phyloP scores from a whole-genome alignment of 73 alveolate species.

The Paramecium tetraurelia region DNA sequence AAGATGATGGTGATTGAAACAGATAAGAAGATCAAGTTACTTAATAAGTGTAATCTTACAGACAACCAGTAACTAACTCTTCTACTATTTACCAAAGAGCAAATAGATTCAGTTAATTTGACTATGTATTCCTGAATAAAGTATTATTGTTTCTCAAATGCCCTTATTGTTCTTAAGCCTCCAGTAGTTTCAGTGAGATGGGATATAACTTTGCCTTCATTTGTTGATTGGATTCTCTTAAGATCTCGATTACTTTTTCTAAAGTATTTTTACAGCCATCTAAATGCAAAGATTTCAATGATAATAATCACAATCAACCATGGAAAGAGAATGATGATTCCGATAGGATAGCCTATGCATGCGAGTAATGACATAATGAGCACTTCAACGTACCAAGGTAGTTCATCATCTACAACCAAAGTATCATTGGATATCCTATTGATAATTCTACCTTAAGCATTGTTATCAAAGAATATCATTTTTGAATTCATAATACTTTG shows the following conservation, averaged over 20 bases:
- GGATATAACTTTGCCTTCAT: slow-evolving; percentile 41
- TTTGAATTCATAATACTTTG: slow-evolving; percentile 40
- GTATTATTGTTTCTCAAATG: slow-evolving; percentile 34
- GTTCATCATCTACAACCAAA: slow-evolving; percentile 38
- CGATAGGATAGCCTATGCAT: slow-evolving; percentile 52
- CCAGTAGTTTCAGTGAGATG: slow-evolving; percentile 51
- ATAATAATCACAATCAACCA: slow-evolving; percentile 44
- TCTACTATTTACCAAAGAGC: slow-evolving; percentile 33
- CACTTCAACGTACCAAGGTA: slow-evolving; percentile 46
- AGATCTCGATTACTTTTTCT: slow-evolving; percentile 57
- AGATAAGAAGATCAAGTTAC: slow-evolving; percentile 47
- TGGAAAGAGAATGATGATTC: slow-evolving; percentile 44
- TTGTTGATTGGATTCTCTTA: slow-evolving; percentile 54
- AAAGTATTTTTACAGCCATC: not conserved
- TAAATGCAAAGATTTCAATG: not conserved
- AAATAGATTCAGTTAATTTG: slow-evolving; percentile 36
- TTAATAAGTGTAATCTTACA: slow-evolving; percentile 52
- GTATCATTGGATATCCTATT: slow-evolving; percentile 61
- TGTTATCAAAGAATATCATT: slow-evolving; percentile 60
- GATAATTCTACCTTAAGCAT: slow-evolving; percentile 57
- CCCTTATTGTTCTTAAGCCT: slow-evolving; percentile 52
- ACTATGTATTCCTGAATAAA: slow-evolving; percentile 43
- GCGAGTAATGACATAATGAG: not conserved
- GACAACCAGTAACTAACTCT: slow-evolving; percentile 47
- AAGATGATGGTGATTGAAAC: slow-evolving; percentile 53